phyloP scores from a whole-genome alignment of 345 rosid species.

The Angophora floribunda region DNA sequence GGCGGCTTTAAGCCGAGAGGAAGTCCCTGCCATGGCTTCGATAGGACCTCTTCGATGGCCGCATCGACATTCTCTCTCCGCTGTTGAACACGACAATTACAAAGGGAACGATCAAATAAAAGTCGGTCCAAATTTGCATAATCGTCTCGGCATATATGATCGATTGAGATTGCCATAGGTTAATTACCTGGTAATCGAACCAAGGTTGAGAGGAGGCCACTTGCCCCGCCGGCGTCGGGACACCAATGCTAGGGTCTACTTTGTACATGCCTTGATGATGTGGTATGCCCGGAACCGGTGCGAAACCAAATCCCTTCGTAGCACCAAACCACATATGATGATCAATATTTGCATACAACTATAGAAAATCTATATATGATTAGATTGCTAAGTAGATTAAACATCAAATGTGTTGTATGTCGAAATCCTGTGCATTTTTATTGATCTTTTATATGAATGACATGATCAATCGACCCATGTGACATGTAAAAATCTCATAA shows the following conservation, averaged over 20 bases:
- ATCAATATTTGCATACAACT: not conserved
- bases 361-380: not conserved
- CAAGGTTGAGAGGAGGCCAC: slow-evolving; percentile 35
- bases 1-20: slow-evolving; percentile 79
- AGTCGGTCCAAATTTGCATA: not conserved
- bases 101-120: not conserved
- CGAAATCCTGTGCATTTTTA: not conserved
- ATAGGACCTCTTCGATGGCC: slow-evolving; percentile 62
- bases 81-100: slow-evolving; percentile 2
- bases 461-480: not conserved
- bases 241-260: slow-evolving; percentile 33
- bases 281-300: slow-evolving; percentile 45
- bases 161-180: rapidly evolving
- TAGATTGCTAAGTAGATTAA: not conserved
- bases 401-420: not conserved
- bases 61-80: slow-evolving; percentile 69
- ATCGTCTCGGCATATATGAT: rapidly evolving
- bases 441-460: not conserved
- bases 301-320: slow-evolving; percentile 5
- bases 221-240: slow-evolving; percentile 26
- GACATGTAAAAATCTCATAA: not conserved
- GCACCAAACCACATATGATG: slow-evolving; percentile 29
- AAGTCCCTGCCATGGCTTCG: slow-evolving; percentile 80
- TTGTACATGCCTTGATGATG: slow-evolving; percentile 18
- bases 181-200: slow-evolving; percentile 1